Evolutionary conservation across 169 alveolate genomes (phyloP), one percentile per base, ranked within the genome.

Genomic region (Plasmodium blacklocki): DNA sequence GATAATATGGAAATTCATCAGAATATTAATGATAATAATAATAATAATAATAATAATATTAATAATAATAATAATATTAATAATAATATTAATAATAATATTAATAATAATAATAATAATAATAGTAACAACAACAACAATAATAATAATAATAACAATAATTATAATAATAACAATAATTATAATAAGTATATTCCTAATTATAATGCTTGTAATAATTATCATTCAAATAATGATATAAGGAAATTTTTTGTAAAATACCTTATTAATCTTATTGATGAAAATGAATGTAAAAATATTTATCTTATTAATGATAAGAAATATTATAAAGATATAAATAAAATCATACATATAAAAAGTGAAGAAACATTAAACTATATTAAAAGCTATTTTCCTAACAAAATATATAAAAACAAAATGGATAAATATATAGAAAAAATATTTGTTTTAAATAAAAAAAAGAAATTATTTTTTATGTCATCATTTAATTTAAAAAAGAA

Each of bases 241-340:
- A 56, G 59, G 14, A 78, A 19, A n/a, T 21, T 78, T 78, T 14
- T 78, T 50, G 80, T 78, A 15, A 78, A 78, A 64, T 78, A 78
- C 54, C 67, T 78, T 49, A 78, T 78, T 64, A 78, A 64, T 47
- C 29, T 78, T 26, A 66, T 78, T 50, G 89, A 78, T 23, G 89
- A 78, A 18, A 67, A 32, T 7, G 23, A 43, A 21, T 58, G 63
- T 8, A 66, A 58, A 12, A 78, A 64, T 78, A 32, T 64, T n/a
- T 52, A 78, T 70, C 62, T 64, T 43, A 66, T 14, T 3, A 66
- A 45, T 9, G 52, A 64, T 23, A 59, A 78, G n/a, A 78, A 78
- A 64, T 78, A 64, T 32, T 21, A 70, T 21, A 64, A 78, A 78
- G 32, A 66, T 49, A 64, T 78, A 26, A 64, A 66, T 21, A 67